A percentile compares a stretch with the other conserved stretches of the same genome.
Conservation (phyloP, 441 rosid species). For the Viola pubescens region DNA sequence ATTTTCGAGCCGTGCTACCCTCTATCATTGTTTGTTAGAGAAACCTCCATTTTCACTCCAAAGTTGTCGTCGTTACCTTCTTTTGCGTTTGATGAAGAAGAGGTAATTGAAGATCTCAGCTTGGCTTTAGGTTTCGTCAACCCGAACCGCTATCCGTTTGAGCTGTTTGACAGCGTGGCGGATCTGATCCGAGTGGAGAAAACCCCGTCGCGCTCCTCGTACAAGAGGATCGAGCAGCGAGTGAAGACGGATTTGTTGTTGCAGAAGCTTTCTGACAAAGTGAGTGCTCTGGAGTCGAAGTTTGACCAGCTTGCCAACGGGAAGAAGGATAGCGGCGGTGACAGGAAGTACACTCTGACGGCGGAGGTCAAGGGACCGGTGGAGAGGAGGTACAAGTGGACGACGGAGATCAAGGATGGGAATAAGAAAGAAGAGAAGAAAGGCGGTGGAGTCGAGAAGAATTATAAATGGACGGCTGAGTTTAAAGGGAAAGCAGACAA, state of each 20-base stretch:
- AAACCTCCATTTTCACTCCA: constrained; percentile 37
- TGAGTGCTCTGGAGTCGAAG: constrained; percentile 57
- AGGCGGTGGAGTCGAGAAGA: constrained; percentile 29
- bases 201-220: constrained; percentile 37
- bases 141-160: constrained; percentile 35
- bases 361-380: constrained; percentile 61
- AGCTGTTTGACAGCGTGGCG: constrained; percentile 37
- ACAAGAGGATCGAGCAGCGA: constrained; percentile 42
- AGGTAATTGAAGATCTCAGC: constrained; percentile 18
- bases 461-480: constrained; percentile 71
- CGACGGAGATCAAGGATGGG: constrained; percentile 47
- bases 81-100: constrained; percentile 31
- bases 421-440: constrained; percentile 34
- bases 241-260: constrained; percentile 32
- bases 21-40: constrained; percentile 26
- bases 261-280: constrained; percentile 51
- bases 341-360: constrained; percentile 67
- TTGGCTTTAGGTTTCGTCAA: constrained; percentile 34
- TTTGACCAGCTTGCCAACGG: constrained; percentile 39
- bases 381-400: constrained; percentile 66
- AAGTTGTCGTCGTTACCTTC: constrained; percentile 34
- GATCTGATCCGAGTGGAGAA: constrained; percentile 53
- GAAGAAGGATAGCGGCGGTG: constrained; percentile 25
- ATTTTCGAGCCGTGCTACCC: constrained; percentile 45
- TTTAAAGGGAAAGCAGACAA: constrained; percentile 44